Evolutionary conservation across 768 basidiomycete genomes (phyloP).

Genomic region (Suillus cothurnatus): DNA sequence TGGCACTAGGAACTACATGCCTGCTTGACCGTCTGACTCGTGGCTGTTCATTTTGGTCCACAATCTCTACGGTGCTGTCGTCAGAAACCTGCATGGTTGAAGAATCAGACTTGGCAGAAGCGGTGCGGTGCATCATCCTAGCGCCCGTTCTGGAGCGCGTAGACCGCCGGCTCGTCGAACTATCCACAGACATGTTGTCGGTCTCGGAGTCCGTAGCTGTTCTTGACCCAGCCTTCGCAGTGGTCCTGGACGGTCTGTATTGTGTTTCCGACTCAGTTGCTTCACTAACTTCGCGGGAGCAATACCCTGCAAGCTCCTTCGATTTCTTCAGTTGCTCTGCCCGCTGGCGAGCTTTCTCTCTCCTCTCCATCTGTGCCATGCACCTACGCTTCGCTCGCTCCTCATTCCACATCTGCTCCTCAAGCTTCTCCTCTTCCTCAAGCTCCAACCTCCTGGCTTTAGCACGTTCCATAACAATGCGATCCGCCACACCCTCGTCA

Average conservation of each 20-base stretch:
- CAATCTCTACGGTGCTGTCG: neutral
- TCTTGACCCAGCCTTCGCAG: neutral
- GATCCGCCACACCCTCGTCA: slow-evolving; percentile 37
- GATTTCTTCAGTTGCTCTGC: slow-evolving; percentile 16
- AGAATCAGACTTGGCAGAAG: neutral
- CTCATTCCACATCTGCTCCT: slow-evolving; percentile 29
- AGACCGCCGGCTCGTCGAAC: slow-evolving; percentile 15
- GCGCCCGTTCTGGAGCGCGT: slow-evolving; percentile 3
- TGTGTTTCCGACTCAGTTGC: slow-evolving; percentile 22
- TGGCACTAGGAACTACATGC: neutral
- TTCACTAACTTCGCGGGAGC: slow-evolving; percentile 7
- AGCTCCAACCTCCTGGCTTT: slow-evolving; percentile 41
- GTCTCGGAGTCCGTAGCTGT: slow-evolving; percentile 22
- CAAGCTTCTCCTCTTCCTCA: slow-evolving; percentile 42
- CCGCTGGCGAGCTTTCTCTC: slow-evolving; percentile 26
- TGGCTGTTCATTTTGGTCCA: neutral
- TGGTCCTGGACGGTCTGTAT: slow-evolving; percentile 10
- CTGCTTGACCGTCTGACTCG: slow-evolving; percentile 1
- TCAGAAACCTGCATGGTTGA: slow-evolving; percentile 1
- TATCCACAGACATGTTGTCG: slow-evolving; percentile 34
- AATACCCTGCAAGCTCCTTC: neutral
- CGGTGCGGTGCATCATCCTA: neutral
- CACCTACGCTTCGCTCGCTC: slow-evolving; percentile 25
- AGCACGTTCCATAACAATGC: slow-evolving; percentile 48
- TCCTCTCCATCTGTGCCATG: slow-evolving; percentile 17